phyloP scores from a whole-genome alignment of 148 eudicot genomes.

The Rhododendron simsii region DNA sequence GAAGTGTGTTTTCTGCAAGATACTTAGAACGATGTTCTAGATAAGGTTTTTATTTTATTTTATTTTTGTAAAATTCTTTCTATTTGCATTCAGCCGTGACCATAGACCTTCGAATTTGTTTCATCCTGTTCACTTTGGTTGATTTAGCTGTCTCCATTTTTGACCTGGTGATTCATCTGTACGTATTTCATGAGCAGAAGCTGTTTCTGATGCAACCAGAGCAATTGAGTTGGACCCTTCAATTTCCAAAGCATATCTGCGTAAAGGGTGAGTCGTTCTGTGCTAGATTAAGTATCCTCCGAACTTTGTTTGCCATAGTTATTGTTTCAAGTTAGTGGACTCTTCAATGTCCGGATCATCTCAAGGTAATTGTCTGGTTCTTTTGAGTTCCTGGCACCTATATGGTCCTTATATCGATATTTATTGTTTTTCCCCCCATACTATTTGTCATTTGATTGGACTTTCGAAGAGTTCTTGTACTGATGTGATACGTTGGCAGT shows the following conservation, averaged over 20 bases:
- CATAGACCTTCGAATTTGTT: not conserved
- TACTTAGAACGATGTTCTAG: not conserved
- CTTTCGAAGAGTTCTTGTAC: not conserved
- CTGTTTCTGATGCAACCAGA: conserved; percentile 85
- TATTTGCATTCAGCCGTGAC: not conserved
- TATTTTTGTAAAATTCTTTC: not conserved
- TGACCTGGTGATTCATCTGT: not conserved
- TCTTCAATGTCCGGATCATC: not conserved
- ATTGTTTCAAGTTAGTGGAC: not conserved
- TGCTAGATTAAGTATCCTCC: not conserved
- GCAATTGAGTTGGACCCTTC: conserved; percentile 76
- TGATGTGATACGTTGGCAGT: not conserved
- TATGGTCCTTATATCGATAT: not conserved
- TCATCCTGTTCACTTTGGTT: not conserved
- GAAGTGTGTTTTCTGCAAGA: not conserved
- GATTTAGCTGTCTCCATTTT: not conserved
- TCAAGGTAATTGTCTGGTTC: not conserved
- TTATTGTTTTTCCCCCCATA: not conserved
- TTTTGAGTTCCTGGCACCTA: not conserved
- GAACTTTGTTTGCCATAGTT: not conserved
- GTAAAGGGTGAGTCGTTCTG: conserved; percentile 63
- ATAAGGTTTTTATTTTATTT: not conserved
- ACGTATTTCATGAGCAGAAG: conserved; percentile 50
- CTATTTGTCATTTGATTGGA: not conserved
- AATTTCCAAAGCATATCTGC: conserved; percentile 76